These are phyloP conservation scores for Tricladium varicosporioides DNA, from an alignment of 2,329 filamentous ascomycete species.

Conservation along the genomic window DNA sequence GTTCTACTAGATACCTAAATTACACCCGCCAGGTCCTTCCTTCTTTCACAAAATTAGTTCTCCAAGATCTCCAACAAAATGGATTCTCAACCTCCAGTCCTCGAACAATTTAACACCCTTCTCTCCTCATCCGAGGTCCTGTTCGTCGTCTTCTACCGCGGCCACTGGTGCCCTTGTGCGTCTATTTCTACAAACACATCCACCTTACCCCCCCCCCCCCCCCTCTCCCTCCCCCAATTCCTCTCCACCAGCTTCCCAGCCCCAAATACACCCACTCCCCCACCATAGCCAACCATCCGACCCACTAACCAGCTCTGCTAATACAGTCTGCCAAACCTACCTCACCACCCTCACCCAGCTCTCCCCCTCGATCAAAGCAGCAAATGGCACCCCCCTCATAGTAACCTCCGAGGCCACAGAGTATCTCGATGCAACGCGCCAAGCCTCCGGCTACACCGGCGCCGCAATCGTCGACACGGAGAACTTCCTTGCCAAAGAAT, in stretches of 20 bases:
- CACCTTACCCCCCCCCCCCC: too few species aligned
- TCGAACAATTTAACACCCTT: constrained; percentile 70
- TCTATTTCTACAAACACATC: constrained; percentile 1
- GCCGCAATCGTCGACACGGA: constrained; percentile 5
- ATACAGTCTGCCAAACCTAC: constrained; percentile 9
- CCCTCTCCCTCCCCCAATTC: too few species aligned
- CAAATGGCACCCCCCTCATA: constrained; percentile 3
- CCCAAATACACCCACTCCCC: too few species aligned
- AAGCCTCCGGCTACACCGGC: constrained; percentile 5
- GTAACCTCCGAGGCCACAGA: constrained; percentile 9
- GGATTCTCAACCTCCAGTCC: constrained; percentile 46
- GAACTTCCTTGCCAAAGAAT: constrained; percentile 2
- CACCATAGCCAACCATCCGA: too few species aligned
- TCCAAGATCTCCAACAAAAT: not conserved
- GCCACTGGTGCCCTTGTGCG: too few species aligned
- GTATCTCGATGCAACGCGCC: constrained; percentile 5
- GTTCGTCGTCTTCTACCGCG: constrained; percentile 8
- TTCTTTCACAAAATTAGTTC: too few species aligned
- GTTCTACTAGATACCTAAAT: not conserved
- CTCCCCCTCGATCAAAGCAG: constrained; percentile 5
- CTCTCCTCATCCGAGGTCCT: constrained; percentile 39
- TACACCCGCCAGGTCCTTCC: not conserved
- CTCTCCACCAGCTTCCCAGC: too few species aligned
- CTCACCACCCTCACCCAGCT: constrained; percentile 7
- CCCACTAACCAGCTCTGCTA: too few species aligned